Evolutionary conservation across 2,329 filamentous ascomycete species (phyloP).

Genomic region (Penicillium hesseltinei): DNA sequence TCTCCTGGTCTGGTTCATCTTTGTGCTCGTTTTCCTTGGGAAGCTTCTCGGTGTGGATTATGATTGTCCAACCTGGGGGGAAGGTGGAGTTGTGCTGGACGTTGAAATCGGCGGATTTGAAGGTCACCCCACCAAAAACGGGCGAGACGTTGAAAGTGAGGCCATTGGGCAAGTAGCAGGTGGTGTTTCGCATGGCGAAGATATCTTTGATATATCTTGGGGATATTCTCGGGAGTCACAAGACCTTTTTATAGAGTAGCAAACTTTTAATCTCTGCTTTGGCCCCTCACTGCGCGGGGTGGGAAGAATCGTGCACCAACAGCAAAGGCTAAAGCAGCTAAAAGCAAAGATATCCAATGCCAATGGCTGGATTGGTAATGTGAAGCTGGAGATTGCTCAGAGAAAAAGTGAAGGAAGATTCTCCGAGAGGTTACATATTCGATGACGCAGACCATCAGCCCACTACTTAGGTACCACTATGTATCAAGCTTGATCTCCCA

Average conservation of each 20-base stretch:
- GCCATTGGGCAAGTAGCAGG: constrained; percentile 74
- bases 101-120: constrained; percentile 77
- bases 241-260: neutral
- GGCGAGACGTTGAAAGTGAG: constrained; percentile 77
- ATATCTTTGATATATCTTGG: neutral
- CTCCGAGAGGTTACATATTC: neutral
- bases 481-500: neutral
- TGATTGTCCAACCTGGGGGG: constrained; percentile 85
- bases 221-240: neutral
- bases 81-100: constrained; percentile 59
- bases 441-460: constrained; percentile 10
- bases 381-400: neutral
- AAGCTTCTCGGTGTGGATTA: constrained; percentile 66
- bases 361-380: constrained; percentile 5
- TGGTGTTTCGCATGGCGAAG: constrained; percentile 29
- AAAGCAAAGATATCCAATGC: neutral
- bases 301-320: neutral
- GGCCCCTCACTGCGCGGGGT: constrained; percentile 10
- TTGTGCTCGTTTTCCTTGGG: constrained; percentile 33
- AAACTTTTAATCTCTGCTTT: constrained; percentile 3
- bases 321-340: neutral
- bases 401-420: neutral
- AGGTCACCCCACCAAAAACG: constrained; percentile 87
- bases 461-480: neutral
- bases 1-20: constrained; percentile 12